Percentiles rank a stretch among this genome's conserved stretches.
phyloP scores from a whole-genome alignment of 257 asterid species.

The Mitragyna speciosa region DNA sequence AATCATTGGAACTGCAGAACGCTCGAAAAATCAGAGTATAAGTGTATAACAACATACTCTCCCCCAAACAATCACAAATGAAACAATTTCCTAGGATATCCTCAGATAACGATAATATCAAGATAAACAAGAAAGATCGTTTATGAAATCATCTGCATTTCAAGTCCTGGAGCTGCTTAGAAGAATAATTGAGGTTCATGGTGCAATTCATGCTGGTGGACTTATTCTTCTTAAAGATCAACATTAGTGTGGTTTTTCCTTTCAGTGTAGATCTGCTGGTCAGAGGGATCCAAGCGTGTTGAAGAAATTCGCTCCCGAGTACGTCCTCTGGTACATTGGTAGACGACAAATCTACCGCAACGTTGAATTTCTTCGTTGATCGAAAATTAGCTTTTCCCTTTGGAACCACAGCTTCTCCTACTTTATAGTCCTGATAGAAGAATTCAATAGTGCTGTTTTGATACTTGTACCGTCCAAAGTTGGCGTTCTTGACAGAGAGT shows the following conservation, averaged over 20 bases:
- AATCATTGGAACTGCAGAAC: too few species aligned
- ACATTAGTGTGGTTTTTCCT: constrained; percentile 41
- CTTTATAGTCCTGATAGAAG: constrained; percentile 21
- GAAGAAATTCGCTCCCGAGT: constrained; percentile 14
- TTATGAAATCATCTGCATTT: neutral
- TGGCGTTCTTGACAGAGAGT: constrained; percentile 35
- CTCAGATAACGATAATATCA: too few species aligned
- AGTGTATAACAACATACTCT: neutral
- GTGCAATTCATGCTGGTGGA: constrained; percentile 38
- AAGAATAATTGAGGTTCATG: constrained; percentile 16
- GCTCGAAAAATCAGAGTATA: too few species aligned
- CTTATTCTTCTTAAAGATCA: constrained; percentile 43
- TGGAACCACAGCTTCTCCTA: constrained; percentile 30
- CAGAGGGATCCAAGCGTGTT: constrained; percentile 26
- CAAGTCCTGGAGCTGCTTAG: constrained; percentile 10
- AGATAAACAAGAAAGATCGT: too few species aligned
- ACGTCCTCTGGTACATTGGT: constrained; percentile 5
- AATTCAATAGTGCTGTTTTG: constrained; percentile 27
- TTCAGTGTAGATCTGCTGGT: constrained; percentile 28
- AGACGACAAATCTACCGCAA: constrained; percentile 23
- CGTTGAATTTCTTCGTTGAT: constrained; percentile 25
- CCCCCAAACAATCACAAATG: too few species aligned
- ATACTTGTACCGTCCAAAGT: constrained; percentile 45
- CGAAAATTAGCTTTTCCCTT: constrained; percentile 18
- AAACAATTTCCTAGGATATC: too few species aligned